phyloP scores from a whole-genome alignment of 441 rosid species.

The Pelargonium fulgidum region DNA sequence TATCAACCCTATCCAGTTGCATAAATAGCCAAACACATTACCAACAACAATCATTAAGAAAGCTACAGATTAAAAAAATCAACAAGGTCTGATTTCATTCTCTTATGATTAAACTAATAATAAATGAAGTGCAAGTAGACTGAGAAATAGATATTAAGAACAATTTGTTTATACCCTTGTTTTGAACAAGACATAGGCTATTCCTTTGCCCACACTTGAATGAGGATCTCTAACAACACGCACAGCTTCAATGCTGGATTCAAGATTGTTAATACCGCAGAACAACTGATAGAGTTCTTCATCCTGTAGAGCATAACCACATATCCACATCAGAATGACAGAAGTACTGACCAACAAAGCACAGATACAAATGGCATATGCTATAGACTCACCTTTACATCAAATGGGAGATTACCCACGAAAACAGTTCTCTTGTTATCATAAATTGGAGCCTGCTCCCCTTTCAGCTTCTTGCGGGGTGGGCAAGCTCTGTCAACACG shows the following conservation, averaged over 20 bases:
- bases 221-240: constrained; percentile 84
- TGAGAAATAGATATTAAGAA: constrained; percentile 8
- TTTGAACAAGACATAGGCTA: constrained; percentile 84
- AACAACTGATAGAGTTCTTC: constrained; percentile 88
- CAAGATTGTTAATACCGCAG: constrained; percentile 46
- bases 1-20: too few relatives aligned
- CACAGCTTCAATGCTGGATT: constrained; percentile 72
- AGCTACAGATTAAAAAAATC: too few relatives aligned
- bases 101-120: too few relatives aligned
- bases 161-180: constrained; percentile 49
- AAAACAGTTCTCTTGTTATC: constrained; percentile 82
- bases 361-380: neutral
- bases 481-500: constrained; percentile 98
- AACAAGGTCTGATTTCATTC: too few relatives aligned
- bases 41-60: too few relatives aligned
- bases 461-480: constrained; percentile 81
- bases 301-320: constrained; percentile 42
- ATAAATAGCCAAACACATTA: too few relatives aligned
- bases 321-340: constrained; percentile 5
- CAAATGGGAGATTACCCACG: constrained; percentile 90
- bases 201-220: constrained; percentile 84
- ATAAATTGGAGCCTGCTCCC: constrained; percentile 46
- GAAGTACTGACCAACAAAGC: constrained; percentile 6
- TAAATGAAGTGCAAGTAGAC: neutral
- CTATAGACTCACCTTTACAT: constrained; percentile 61